Evolutionary conservation across 2,329 filamentous ascomycete species (phyloP).

Genomic region (Exophiala oligosperma): DNA sequence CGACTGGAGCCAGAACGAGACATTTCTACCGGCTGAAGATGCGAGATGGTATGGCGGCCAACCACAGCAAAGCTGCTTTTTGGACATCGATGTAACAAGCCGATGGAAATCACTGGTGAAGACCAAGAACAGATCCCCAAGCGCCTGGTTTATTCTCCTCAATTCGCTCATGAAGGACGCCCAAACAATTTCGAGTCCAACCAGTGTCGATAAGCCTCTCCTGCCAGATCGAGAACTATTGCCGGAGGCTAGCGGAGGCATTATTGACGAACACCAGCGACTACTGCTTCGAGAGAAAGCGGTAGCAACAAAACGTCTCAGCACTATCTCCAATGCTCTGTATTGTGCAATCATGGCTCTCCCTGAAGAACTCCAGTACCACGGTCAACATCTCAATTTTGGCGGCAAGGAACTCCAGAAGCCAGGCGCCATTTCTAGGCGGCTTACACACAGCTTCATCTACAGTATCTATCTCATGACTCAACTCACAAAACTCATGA

Average conservation of each 20-base stretch:
- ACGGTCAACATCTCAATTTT: slow-evolving; percentile 32
- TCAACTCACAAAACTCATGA: slow-evolving; percentile 38
- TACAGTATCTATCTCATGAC: slow-evolving; percentile 39
- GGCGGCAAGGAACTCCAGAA: slow-evolving; percentile 26
- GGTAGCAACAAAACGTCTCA: slow-evolving; percentile 28
- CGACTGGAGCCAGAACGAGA: slow-evolving; percentile 38
- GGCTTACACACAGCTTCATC: slow-evolving; percentile 28
- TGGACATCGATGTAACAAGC: slow-evolving; percentile 31
- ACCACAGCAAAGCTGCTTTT: slow-evolving; percentile 29
- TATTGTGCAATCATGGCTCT: slow-evolving; percentile 32
- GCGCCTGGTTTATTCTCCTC: slow-evolving; percentile 43
- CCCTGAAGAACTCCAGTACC: slow-evolving; percentile 34
- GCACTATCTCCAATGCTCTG: slow-evolving; percentile 23
- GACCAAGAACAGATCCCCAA: slow-evolving; percentile 36
- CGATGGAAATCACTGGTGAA: slow-evolving; percentile 36
- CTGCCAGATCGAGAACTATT: neutral
- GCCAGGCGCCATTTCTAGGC: neutral
- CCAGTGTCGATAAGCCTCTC: slow-evolving; percentile 24
- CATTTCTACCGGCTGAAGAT: slow-evolving; percentile 39
- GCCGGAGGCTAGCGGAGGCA: neutral
- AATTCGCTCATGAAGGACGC: slow-evolving; percentile 43
- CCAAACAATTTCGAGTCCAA: slow-evolving; percentile 35
- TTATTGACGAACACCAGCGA: neutral
- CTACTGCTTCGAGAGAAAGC: neutral
- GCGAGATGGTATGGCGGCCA: slow-evolving; percentile 35